Conservation (phyloP, 1,284 basidiomycete species). For the Pyrrhoderma lamaoense region DNA sequence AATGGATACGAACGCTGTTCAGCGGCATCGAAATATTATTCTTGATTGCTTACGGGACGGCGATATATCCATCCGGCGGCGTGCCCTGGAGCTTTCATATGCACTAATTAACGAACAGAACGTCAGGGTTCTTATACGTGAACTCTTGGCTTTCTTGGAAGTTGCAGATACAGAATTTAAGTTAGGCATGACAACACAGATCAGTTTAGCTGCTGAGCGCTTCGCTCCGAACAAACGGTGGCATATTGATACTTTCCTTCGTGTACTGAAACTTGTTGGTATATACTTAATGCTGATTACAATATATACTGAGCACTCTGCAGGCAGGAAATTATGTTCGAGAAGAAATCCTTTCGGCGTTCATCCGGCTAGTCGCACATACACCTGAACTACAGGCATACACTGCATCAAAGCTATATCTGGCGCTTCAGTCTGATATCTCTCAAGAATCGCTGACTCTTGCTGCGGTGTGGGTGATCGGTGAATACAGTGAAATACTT, state of each 20-base stretch:
- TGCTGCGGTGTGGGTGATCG: conserved; percentile 92
- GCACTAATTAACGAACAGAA: conserved; percentile 96
- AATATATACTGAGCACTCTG: neutral
- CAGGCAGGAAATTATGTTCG: conserved; percentile 98
- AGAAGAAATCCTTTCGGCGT: conserved; percentile 92
- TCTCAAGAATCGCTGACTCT: conserved; percentile 95
- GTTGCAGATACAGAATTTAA: conserved; percentile 99
- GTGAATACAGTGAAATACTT: conserved; percentile 92
- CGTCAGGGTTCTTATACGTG: conserved; percentile 86
- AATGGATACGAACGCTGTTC: conserved; percentile 98
- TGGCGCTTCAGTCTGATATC: conserved; percentile 83
- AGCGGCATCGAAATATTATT: conserved; percentile 96
- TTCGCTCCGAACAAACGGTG: conserved; percentile 98
- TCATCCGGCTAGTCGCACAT: conserved; percentile 93
- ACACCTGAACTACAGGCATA: conserved; percentile 97
- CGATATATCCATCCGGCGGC: conserved; percentile 95
- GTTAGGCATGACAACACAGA: conserved; percentile 94
- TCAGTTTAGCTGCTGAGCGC: conserved; percentile 91
- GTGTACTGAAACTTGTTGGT: conserved; percentile 85
- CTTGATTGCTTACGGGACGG: conserved; percentile 97
- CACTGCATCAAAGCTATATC: conserved; percentile 88
- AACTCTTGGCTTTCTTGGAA: conserved; percentile 93
- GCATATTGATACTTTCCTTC: conserved; percentile 97
- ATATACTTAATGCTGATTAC: neutral
- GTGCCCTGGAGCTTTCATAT: conserved; percentile 95